Conservation (phyloP, 2,329 filamentous ascomycete genomes). For the Clonostachys chloroleuca region DNA sequence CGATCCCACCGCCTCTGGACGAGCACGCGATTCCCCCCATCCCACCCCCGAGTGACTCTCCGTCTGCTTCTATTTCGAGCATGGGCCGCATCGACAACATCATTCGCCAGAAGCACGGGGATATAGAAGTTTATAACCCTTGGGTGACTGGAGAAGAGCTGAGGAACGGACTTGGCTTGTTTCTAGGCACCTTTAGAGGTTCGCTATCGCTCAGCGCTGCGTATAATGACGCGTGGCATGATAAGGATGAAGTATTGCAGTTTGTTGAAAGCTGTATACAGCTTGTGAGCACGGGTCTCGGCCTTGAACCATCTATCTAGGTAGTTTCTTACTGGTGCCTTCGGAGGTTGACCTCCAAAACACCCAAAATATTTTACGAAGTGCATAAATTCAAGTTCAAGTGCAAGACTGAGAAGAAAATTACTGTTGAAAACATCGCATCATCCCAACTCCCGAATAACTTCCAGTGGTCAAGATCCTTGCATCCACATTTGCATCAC, state of each 20-base stretch:
- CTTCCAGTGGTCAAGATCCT: no score
- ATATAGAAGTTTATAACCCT: slow-evolving; percentile 23
- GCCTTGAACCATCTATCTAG: no score
- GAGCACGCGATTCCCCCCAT: slow-evolving; percentile 8
- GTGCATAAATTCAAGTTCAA: no score
- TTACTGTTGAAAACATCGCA: no score
- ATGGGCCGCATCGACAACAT: slow-evolving; percentile 27
- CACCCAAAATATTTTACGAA: no score
- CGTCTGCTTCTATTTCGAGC: slow-evolving; percentile 23
- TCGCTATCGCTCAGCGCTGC: slow-evolving; percentile 28
- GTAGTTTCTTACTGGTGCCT: no score
- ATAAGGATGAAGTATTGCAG: slow-evolving; percentile 5
- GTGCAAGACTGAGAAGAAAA: no score
- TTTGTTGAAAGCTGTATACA: slow-evolving; percentile 13
- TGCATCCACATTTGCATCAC: no score
- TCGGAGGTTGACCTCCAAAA: no score
- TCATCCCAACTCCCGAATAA: no score
- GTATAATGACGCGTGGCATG: slow-evolving; percentile 38
- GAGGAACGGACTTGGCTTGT: slow-evolving; percentile 28
- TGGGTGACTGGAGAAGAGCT: slow-evolving; percentile 42
- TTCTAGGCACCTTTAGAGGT: slow-evolving; percentile 29
- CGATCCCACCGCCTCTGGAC: slow-evolving; percentile 6
- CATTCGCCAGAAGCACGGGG: slow-evolving; percentile 15
- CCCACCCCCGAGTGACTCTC: slow-evolving; percentile 13
- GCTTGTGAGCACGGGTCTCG: slow-evolving; percentile 1